Evolutionary conservation across 75 land plant genomes (phyloP).

Genomic region (Isoetes taiwanensis): DNA sequence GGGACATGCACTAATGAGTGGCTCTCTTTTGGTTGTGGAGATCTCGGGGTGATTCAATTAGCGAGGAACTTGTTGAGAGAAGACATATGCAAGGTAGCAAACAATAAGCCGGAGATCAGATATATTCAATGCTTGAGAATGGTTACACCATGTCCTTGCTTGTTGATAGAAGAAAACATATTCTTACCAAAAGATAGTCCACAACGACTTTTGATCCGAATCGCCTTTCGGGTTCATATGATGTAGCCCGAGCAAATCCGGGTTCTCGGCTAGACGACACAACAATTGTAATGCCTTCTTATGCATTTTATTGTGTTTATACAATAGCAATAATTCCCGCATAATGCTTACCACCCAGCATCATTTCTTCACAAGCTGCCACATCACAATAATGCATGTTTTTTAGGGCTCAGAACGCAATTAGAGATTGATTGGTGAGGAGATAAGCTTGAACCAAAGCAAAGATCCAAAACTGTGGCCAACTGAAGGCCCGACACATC

Average conservation of each 20-base stretch:
- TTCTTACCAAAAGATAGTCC: slow-evolving; percentile 48
- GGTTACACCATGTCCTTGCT: too few species aligned
- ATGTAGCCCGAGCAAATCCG: slow-evolving; percentile 33
- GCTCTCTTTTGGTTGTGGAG: too few species aligned
- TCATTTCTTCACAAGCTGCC: slow-evolving; percentile 75
- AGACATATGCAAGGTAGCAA: too few species aligned
- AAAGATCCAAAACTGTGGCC: slow-evolving; percentile 77
- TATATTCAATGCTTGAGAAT: too few species aligned
- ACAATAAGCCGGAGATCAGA: too few species aligned
- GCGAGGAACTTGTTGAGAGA: too few species aligned
- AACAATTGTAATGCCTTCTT: slow-evolving; percentile 75
- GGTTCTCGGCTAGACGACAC: slow-evolving; percentile 54
- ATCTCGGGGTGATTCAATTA: too few species aligned
- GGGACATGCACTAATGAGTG: too few species aligned
- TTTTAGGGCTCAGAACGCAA: slow-evolving; percentile 53
- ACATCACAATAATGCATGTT: slow-evolving; percentile 87
- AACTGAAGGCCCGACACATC: too few species aligned
- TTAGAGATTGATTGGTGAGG: slow-evolving; percentile 59
- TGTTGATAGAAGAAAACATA: background rate
- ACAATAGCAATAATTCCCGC: slow-evolving; percentile 68
- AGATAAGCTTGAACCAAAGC: slow-evolving; percentile 78
- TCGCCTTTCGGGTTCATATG: slow-evolving; percentile 31
- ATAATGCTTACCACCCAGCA: slow-evolving; percentile 39
- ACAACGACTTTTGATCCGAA: slow-evolving; percentile 64
- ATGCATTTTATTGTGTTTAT: slow-evolving; percentile 65